Base-by-base conservation (phyloP, 2,329 filamentous ascomycete genomes). In the Nannizziopsis arthrosporioides region DNA sequence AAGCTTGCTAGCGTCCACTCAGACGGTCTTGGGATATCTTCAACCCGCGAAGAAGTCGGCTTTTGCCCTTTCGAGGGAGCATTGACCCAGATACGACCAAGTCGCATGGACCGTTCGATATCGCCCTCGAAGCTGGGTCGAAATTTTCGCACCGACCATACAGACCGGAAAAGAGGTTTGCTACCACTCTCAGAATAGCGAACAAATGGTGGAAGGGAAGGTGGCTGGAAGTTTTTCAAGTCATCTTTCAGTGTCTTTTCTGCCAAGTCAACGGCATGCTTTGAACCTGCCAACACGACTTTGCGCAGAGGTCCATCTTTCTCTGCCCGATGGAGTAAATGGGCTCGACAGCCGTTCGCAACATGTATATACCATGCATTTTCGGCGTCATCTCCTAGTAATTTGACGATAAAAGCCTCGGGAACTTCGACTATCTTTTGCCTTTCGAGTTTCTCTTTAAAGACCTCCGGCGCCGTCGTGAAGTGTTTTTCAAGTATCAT, bases 261-360 rank as follows among this genome's bases (percentile, higher is more conserved):
- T 9, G 63, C 62, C 22, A 63, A 15, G 44, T 63, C 60, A 41
- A 64, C 54, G 1, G 58, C 63, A 43, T 57, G 55, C n/a, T 56
- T 56, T 1, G 65, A 63, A 10, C 65, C 66, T 12, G 57, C 57
- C 39, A 69, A 42, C 18, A 66, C 49, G 27, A 65, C 58, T 45
- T 61, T 65, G 34, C 66, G 65, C 47, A 57, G 49, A 5, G 53
- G 34, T 9, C 65, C 61, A 30, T 60, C 63, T 41, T 65, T 55
- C 1, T 42, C 35, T n/a, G 57, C 48, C 27, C 41, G 43, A 5
- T 44, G 47, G 22, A 66, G 47, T 9, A 68, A 58, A 44, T 65
- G 66, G n/a, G 68, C 60, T 32, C 58, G 58, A 41, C 66, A 68
- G 18, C 66, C 67, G 47, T 66, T 63, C 11, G 56, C 59, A 12